Conservation (phyloP, 441 rosid species). For the Erodium texanum region DNA sequence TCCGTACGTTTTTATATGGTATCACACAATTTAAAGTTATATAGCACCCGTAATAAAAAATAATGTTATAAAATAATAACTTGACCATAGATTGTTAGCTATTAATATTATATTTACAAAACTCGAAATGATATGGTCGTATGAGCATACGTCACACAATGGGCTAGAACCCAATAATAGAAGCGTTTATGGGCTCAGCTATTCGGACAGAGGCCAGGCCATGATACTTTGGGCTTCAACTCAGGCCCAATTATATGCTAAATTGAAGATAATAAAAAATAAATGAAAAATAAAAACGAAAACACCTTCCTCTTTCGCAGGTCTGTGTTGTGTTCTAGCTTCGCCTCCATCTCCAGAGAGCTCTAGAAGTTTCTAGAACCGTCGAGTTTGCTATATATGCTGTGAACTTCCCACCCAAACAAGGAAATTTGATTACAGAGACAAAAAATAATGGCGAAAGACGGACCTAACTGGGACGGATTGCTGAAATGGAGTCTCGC, state of each 20-base stretch:
- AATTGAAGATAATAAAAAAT: background rate
- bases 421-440: background rate
- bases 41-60: too few relatives aligned
- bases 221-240: background rate
- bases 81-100: too few relatives aligned
- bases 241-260: background rate
- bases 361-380: background rate
- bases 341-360: background rate
- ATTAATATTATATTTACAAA: too few relatives aligned
- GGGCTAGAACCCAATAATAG: background rate
- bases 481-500: slow-evolving; percentile 21
- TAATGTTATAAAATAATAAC: too few relatives aligned
- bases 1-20: too few relatives aligned
- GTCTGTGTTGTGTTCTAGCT: background rate
- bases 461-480: slow-evolving; percentile 22
- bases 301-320: background rate
- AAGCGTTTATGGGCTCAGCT: background rate
- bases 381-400: background rate
- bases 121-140: too few relatives aligned
- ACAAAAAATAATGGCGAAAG: slow-evolving; percentile 10
- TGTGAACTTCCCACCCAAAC: background rate
- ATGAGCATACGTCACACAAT: too few relatives aligned
- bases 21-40: too few relatives aligned
- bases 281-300: background rate
- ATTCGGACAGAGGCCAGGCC: background rate